Conservation (phyloP, 345 rosid genomes). For the Arabidopsis thaliana region TAIR10.1 NC_003071.7:16040501-16041000, state of each 20-base stretch:
- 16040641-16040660: slow-evolving; percentile 84
- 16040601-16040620: slow-evolving; percentile 86
- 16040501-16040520: slow-evolving; percentile 57
- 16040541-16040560: slow-evolving; percentile 96
- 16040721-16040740: slow-evolving; percentile 89
- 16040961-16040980: neutral
- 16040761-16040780: slow-evolving; percentile 95
- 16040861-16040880: neutral
- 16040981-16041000: neutral
- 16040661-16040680: slow-evolving; percentile 74
- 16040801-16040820: slow-evolving; percentile 50
- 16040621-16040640: slow-evolving; percentile 85
- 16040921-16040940: slow-evolving; percentile 30
- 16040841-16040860: slow-evolving; percentile 21
- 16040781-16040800: slow-evolving; percentile 78
- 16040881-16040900: neutral
- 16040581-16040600: slow-evolving; percentile 86
- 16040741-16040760: slow-evolving; percentile 86
- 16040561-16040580: slow-evolving; percentile 92
- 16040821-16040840: slow-evolving; percentile 8
- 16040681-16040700: slow-evolving; percentile 95
- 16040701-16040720: slow-evolving; percentile 99
- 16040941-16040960: slow-evolving; percentile 30
- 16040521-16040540: slow-evolving; percentile 91
- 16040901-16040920: slow-evolving; percentile 1